phyloP scores from a whole-genome alignment of 2,329 filamentous ascomycete genomes.

The Aspergillus versicolor region DNA sequence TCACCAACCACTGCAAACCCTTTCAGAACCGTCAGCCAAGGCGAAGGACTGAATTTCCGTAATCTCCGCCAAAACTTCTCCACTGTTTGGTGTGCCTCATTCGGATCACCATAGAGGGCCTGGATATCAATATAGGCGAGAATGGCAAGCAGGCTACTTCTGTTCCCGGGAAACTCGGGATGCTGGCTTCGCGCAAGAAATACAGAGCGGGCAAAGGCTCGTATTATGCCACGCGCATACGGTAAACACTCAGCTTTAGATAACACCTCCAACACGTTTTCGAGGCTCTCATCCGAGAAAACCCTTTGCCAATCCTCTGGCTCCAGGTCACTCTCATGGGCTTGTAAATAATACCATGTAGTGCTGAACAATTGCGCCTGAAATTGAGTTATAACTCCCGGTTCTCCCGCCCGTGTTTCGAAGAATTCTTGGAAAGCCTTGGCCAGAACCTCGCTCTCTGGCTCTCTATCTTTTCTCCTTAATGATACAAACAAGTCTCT shows the following conservation, averaged over 20 bases:
- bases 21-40: slow-evolving; percentile 54
- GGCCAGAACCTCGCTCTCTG: slow-evolving; percentile 61
- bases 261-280: slow-evolving; percentile 41
- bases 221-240: slow-evolving; percentile 37
- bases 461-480: slow-evolving; percentile 64
- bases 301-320: slow-evolving; percentile 34
- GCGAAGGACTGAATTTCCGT: slow-evolving; percentile 29
- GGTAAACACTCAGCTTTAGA: slow-evolving; percentile 36
- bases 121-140: slow-evolving; percentile 52
- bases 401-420: slow-evolving; percentile 50
- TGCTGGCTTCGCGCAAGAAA: slow-evolving; percentile 37
- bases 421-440: slow-evolving; percentile 67
- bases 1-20: slow-evolving; percentile 62
- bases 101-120: slow-evolving; percentile 54
- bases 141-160: slow-evolving; percentile 38
- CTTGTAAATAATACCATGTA: slow-evolving; percentile 62
- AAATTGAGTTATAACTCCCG: slow-evolving; percentile 58
- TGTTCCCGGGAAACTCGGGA: slow-evolving; percentile 44
- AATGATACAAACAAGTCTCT: slow-evolving; percentile 65
- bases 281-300: slow-evolving; percentile 40
- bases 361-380: slow-evolving; percentile 63
- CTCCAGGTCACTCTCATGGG: slow-evolving; percentile 31
- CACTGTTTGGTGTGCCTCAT: slow-evolving; percentile 53
- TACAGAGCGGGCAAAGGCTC: slow-evolving; percentile 41
- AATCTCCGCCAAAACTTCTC: slow-evolving; percentile 39